Percentiles rank a stretch among this genome's conserved stretches.
These are phyloP conservation scores for Flaveria floridana DNA, from an alignment of 140 eudicot species.

Conservation along the genomic window DNA sequence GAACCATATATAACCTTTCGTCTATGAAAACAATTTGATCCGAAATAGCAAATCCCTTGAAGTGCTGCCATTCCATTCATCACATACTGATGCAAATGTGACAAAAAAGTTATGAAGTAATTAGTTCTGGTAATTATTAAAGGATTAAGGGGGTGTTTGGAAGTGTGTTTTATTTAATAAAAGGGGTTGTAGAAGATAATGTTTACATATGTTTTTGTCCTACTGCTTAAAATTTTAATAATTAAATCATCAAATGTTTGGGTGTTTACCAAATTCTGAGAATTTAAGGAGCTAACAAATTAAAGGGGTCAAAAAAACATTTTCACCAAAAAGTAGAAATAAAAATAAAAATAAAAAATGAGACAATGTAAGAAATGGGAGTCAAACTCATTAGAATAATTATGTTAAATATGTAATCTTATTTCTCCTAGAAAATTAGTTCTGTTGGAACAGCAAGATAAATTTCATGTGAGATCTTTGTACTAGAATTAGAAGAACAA, in stretches of 20 bases:
- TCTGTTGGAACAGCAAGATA: too few species aligned
- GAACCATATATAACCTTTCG: slow-evolving; percentile 59
- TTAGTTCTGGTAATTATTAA: neutral
- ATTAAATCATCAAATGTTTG: too few species aligned
- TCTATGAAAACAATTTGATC: slow-evolving; percentile 61
- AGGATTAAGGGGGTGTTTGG: slow-evolving; percentile 1
- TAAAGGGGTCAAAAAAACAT: too few species aligned
- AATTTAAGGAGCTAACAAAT: too few species aligned
- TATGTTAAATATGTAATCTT: too few species aligned
- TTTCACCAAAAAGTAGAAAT: neutral
- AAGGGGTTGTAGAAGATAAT: too few species aligned
- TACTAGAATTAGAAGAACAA: neutral
- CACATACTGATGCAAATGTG: slow-evolving; percentile 24
- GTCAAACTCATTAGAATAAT: too few species aligned
- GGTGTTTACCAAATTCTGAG: neutral
- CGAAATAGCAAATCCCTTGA: slow-evolving; percentile 54
- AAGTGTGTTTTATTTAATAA: neutral
- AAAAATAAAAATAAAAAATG: too few species aligned
- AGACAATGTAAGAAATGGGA: too few species aligned
- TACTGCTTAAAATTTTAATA: neutral
- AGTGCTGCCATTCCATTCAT: slow-evolving; percentile 36
- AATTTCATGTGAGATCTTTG: too few species aligned
- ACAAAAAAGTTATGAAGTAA: slow-evolving; percentile 1
- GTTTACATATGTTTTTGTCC: neutral
- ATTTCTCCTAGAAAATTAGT: too few species aligned